phyloP scores from a whole-genome alignment of 1,284 basidiomycete genomes.

The Wallemia ichthyophaga region DNA sequence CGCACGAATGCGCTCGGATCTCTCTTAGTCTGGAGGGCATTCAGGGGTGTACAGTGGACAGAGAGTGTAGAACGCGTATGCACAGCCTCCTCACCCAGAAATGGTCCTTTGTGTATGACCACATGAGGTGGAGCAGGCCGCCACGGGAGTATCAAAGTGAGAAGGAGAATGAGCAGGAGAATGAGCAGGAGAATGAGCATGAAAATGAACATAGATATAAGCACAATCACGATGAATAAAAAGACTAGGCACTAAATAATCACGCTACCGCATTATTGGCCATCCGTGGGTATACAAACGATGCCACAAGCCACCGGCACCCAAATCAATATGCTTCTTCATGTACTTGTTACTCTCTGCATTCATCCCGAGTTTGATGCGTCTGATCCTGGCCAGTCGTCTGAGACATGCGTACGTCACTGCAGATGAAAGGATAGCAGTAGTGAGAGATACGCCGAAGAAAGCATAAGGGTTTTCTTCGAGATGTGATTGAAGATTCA shows the following conservation, averaged over 20 bases:
- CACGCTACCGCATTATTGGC: background rate
- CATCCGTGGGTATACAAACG: background rate
- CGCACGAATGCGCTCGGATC: slow-evolving; percentile 21
- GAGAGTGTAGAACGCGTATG: background rate
- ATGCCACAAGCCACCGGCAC: background rate
- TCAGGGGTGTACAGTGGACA: background rate
- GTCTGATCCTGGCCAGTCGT: background rate
- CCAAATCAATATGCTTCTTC: background rate
- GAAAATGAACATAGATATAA: no score
- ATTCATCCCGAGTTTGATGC: background rate
- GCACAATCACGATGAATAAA: no score
- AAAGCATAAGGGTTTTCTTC: background rate
- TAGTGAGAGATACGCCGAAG: background rate
- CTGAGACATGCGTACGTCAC: background rate
- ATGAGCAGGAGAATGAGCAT: background rate
- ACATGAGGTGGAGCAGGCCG: background rate
- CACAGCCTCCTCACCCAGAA: background rate
- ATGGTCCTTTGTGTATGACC: background rate
- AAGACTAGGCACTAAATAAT: background rate
- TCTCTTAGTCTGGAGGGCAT: no score
- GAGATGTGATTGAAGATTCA: slow-evolving; percentile 27
- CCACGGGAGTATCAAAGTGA: background rate
- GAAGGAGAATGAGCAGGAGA: background rate
- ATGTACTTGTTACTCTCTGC: background rate
- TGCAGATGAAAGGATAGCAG: background rate